These are phyloP conservation scores for Verticillium longisporum DNA, from an alignment of 2,329 filamentous ascomycete genomes.

Conservation along the genomic window DNA sequence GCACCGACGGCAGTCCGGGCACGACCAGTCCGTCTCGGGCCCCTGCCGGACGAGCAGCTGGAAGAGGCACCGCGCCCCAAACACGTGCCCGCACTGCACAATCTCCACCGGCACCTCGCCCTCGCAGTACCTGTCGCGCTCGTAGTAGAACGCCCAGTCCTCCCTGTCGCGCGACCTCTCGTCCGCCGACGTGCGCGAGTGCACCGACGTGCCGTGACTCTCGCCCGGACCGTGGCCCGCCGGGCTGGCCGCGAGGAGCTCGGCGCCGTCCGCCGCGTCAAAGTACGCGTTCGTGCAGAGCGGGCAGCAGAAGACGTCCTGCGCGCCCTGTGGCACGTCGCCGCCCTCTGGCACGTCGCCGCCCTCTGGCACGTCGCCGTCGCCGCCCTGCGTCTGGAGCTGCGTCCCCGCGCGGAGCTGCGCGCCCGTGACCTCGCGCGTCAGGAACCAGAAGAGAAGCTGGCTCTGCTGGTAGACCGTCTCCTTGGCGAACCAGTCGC, in stretches of 20 bases:
- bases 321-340: too few relatives aligned
- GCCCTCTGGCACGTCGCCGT: too few relatives aligned
- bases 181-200: background rate
- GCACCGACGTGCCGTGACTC: too few relatives aligned
- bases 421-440: background rate
- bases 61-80: constrained; percentile 1
- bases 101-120: background rate
- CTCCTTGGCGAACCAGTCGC: background rate
- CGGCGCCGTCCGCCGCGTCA: background rate
- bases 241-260: background rate
- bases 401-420: background rate
- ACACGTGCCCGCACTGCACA: background rate
- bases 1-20: background rate
- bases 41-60: background rate
- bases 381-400: background rate
- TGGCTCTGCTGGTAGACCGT: background rate
- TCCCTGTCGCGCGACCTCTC: background rate
- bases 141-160: background rate
- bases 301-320: background rate
- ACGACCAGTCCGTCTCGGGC: background rate
- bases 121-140: background rate
- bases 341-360: too few relatives aligned
- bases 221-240: too few relatives aligned
- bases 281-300: background rate
- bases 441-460: background rate